A percentile compares a stretch with the other conserved stretches of the same genome.
These are phyloP conservation scores for Echinochloa phyllopogon DNA, from an alignment of 176 grass and related monocot species.

Conservation along the genomic window DNA sequence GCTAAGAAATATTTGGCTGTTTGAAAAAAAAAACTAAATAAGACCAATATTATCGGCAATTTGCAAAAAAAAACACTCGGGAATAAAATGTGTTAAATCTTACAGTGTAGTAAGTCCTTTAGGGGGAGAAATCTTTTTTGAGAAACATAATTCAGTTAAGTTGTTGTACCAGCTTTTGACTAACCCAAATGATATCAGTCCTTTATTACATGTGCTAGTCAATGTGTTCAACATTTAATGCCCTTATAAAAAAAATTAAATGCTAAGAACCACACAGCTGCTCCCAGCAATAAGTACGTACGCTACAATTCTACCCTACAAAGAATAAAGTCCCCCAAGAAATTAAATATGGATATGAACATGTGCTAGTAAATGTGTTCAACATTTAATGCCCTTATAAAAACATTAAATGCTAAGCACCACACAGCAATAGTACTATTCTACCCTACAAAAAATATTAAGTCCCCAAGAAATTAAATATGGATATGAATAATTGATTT, in stretches of 20 bases:
- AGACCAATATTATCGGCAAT: too few species aligned
- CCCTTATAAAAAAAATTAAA: not conserved
- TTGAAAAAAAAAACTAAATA: too few species aligned
- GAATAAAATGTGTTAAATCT: too few species aligned
- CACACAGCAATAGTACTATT: too few species aligned
- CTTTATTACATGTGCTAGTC: not conserved
- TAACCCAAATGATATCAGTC: not conserved
- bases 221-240: not conserved
- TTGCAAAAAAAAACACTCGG: too few species aligned
- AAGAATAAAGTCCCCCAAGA: not conserved
- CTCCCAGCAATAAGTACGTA: not conserved
- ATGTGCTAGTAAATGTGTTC: too few species aligned
- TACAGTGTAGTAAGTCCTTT: too few species aligned
- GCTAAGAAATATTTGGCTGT: too few species aligned
- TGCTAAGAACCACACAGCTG: not conserved
- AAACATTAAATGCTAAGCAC: too few species aligned
- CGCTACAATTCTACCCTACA: not conserved
- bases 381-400: too few species aligned
- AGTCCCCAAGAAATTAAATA: too few species aligned
- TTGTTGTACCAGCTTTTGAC: not conserved
- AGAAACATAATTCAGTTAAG: not conserved
- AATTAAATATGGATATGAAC: not conserved
- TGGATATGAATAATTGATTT: not conserved
- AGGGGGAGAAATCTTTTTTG: not conserved
- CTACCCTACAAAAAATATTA: too few species aligned